Base-by-base conservation (phyloP, 1,139 yeast species). In the Pichia sp. region DNA sequence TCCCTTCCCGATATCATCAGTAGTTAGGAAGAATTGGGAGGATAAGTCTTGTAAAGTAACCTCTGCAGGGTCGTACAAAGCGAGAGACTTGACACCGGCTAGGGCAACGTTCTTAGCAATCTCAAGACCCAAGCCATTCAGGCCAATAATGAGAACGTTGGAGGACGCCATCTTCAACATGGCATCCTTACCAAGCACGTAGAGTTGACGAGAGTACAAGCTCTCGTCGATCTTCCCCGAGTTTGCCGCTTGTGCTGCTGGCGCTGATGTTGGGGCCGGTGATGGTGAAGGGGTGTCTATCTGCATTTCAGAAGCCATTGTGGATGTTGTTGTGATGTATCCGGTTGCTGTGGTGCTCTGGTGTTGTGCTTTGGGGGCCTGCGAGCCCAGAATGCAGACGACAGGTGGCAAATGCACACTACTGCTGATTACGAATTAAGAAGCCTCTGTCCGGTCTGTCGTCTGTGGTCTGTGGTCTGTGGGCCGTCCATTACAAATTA, bases 151-250 rank as follows among this genome's bases (percentile, higher is more conserved):
- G 35, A 91, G 72, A 15, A 91, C 96, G 52, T 83, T 86, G 30
- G 97, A 87, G 48, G 75, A 71, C 55, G 91, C 96, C 96, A 91
- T 85, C 60, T 86, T 84, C 53, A 88, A 69, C 99, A 91, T 91
- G 37, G 99, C 99, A 50, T 91, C 98, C 54, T 85, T 84, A 40
- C 96, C 96, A 51, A 87, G 64, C 39, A 87, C 96, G 51, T 87
- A 86, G 59, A 91, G 73, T 64, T 91, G 98, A 60, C 98, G 86
- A 33, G 96, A 87, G 69, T 91, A 91, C 52, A 91, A 71, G 40
- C 94, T 74, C 68, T 91, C 98, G 58, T 91, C 98, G 53, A 91
- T 88, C 7, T 13, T 15, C n/a, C 14, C 14, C 2, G 27, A 25
- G n/a, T n/a, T n/a, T n/a, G 42, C 67, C 49, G 19, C n/a, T n/a